Base-by-base conservation (phyloP, 2,329 filamentous ascomycete genomes). In the Sphaerulina vaccinii region DNA sequence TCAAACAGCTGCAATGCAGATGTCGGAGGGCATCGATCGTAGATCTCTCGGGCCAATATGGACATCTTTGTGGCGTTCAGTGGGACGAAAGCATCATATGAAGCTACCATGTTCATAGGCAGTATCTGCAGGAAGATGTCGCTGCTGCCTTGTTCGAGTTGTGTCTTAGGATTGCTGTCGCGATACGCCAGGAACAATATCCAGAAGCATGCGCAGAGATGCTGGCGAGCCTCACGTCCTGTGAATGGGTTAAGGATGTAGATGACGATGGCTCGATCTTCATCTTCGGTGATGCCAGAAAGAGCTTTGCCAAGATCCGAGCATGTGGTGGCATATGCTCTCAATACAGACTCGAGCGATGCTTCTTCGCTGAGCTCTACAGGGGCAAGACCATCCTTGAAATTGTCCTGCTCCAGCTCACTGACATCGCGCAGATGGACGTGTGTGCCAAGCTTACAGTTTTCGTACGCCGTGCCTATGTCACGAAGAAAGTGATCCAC, bases 71-170 rank as follows among this genome's bases (percentile, higher is more conserved):
- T 67, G 0, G 82, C 79, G 1, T 80, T 75, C 1, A 84, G 79
- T n/a, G 87, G 76, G 1, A 84, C 79, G 11, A 90, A 70, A 2
- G 78, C 77, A 1, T 79, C 79, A 3, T 82, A 75, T 1, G 83
- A 85, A 6, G 85, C 82, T 7, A 93, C 70, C n/a, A 84, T 74
- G 50, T 82, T 80, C 13, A 85, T 76, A 0, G 89, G 85, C 1
- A 95, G 73, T 2, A 95, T 77, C 64, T 95, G 89, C 15, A 95
- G 73, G 3, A 90, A 84, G n/a, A 93, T 66, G 51, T 92, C 87
- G 41, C 49, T 71, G 65, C 45, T 45, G 40, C 49, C 42, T 39
- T 54, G 44, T 21, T 79, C 66, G 16, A 75, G 77, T 60, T 85
- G 86, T 7, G 78, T 70, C 54, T 87, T 83, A 55, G 85, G 86